A percentile compares a stretch with the other conserved stretches of the same genome.
Evolutionary conservation across 441 rosid genomes (phyloP).

Genomic region (Brassica balearica): DNA sequence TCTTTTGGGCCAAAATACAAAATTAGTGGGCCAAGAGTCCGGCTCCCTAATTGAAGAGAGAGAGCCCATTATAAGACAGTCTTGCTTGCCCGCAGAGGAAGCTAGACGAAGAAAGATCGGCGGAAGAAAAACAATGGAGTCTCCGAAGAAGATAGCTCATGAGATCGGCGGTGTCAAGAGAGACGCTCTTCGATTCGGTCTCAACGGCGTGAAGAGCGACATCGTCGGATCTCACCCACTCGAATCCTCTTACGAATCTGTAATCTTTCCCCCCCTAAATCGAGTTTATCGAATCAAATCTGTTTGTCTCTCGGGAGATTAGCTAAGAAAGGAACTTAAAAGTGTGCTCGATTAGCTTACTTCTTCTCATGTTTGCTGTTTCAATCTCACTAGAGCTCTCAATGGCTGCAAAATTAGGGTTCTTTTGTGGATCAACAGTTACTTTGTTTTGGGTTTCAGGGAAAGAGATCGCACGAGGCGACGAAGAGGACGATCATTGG

Average conservation of each 20-base stretch:
- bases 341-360: slow-evolving; percentile 9
- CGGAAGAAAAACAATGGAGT: slow-evolving; percentile 48
- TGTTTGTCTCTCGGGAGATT: not conserved
- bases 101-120: not conserved
- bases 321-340: not conserved
- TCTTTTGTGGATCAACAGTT: not conserved
- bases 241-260: slow-evolving; percentile 69
- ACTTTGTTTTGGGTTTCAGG: not conserved
- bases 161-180: slow-evolving; percentile 34
- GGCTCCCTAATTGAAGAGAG: not conserved
- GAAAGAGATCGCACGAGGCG: slow-evolving; percentile 55
- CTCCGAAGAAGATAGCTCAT: slow-evolving; percentile 65
- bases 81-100: slow-evolving; percentile 32
- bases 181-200: slow-evolving; percentile 81
- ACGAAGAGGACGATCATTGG: slow-evolving; percentile 61
- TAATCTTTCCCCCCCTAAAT: slow-evolving; percentile 26
- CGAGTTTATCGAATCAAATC: not conserved
- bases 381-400: not conserved
- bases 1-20: not conserved
- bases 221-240: slow-evolving; percentile 84
- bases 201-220: slow-evolving; percentile 78
- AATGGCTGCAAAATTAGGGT: not conserved
- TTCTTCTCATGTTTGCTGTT: not conserved
- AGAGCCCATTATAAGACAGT: not conserved
- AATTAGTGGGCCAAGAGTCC: not conserved